Evolutionary conservation across 2,329 filamentous ascomycete species (phyloP).

Genomic region (Lasiodiplodia sp.): DNA sequence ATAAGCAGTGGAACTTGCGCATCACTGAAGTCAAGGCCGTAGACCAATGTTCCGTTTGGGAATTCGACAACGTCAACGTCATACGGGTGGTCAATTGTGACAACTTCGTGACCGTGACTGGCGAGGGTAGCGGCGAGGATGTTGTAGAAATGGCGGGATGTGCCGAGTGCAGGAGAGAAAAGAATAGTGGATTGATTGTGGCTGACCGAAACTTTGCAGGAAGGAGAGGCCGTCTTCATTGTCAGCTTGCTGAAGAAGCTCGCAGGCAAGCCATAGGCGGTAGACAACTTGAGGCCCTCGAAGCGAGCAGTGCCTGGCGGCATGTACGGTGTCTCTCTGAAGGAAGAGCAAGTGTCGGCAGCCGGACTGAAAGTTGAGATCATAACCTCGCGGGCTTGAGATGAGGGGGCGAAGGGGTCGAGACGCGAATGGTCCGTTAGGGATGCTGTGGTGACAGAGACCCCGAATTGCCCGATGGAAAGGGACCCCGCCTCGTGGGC

Average conservation of each 20-base stretch:
- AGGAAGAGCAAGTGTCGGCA: not conserved
- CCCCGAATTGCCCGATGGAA: not conserved
- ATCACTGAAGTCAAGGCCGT: not conserved
- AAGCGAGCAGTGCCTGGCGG: not conserved
- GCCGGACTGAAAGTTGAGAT: constrained; percentile 4
- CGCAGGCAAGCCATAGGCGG: not conserved
- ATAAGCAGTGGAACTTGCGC: not conserved
- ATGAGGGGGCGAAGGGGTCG: not conserved
- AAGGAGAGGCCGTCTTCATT: not conserved
- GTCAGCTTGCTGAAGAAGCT: not conserved
- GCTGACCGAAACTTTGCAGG: constrained; percentile 22
- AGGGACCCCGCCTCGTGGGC: not conserved
- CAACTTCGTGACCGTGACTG: constrained; percentile 55
- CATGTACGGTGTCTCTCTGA: not conserved
- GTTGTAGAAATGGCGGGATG: constrained; percentile 54
- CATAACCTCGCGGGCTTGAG: not conserved
- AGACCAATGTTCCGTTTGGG: constrained; percentile 44
- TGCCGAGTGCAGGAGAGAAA: constrained; percentile 56
- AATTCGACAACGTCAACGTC: constrained; percentile 57
- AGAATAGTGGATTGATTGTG: constrained; percentile 42
- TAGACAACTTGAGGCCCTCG: not conserved
- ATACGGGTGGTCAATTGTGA: constrained; percentile 59
- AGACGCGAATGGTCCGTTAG: not conserved
- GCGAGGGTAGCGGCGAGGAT: constrained; percentile 56
- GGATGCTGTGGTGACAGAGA: not conserved